phyloP scores from a whole-genome alignment of 768 basidiomycete species.

The Fomitopsis serialis region DNA sequence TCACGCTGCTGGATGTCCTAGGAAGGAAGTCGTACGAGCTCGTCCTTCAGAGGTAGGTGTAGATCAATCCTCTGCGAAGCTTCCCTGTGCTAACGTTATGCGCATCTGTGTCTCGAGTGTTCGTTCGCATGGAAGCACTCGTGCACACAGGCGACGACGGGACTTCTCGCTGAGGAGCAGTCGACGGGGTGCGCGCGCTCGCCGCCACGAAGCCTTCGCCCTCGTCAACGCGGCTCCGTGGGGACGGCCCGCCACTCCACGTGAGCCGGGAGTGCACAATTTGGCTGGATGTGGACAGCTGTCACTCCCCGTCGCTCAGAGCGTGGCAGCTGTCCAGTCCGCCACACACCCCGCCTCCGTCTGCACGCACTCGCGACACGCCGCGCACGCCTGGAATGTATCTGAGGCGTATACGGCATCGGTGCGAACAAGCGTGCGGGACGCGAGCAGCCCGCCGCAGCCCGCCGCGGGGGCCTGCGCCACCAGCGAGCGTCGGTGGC shows the following conservation, averaged over 20 bases:
- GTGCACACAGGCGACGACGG: background rate
- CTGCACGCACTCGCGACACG: too few relatives aligned
- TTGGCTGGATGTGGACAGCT: background rate
- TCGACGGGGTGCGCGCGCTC: background rate
- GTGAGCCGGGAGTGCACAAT: background rate
- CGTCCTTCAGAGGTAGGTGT: background rate
- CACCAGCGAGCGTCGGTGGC: background rate
- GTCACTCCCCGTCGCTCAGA: background rate
- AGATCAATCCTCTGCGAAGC: background rate
- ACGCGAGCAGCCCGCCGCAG: background rate
- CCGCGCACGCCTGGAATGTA: background rate
- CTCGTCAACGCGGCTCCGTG: background rate
- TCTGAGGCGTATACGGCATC: background rate
- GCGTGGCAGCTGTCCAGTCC: background rate
- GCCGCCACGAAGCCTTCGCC: background rate
- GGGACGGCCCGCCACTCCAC: background rate
- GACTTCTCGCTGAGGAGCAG: background rate
- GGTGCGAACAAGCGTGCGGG: background rate
- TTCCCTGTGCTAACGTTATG: too few relatives aligned
- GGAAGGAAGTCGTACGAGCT: background rate
- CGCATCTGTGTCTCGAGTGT: too few relatives aligned
- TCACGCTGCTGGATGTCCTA: background rate
- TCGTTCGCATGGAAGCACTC: background rate
- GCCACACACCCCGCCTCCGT: background rate
- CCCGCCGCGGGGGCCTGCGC: background rate